phyloP scores from a whole-genome alignment of 2,329 filamentous ascomycete species.

The Purpureocillium takamizusanense region DNA sequence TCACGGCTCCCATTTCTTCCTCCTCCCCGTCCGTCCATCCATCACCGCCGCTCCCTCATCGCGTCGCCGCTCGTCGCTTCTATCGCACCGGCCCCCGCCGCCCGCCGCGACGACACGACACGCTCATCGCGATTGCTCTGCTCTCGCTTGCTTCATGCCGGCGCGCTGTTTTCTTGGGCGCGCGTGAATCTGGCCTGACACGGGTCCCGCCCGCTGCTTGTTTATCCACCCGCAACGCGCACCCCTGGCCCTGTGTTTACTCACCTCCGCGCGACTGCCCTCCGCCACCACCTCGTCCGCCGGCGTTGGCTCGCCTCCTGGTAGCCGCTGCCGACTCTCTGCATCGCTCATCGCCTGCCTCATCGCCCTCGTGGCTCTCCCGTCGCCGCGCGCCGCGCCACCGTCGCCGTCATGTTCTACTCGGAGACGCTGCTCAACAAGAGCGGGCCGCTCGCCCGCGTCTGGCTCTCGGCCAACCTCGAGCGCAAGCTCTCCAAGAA shows the following conservation, averaged over 20 bases:
- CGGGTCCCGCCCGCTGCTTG: conserved; percentile 18
- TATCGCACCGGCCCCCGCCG: conserved; percentile 14
- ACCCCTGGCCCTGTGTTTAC: conserved; percentile 20
- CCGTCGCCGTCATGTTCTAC: conserved; percentile 86
- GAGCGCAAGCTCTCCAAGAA: conserved; percentile 98
- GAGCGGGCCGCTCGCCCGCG: conserved; percentile 91
- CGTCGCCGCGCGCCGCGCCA: conserved; percentile 23
- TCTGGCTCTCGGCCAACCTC: conserved; percentile 96
- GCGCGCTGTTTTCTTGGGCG: conserved; percentile 16
- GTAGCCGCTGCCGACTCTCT: no score
- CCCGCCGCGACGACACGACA: conserved; percentile 10
- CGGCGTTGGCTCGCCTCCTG: neutral
- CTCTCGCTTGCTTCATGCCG: conserved; percentile 15
- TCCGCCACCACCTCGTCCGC: conserved; percentile 4
- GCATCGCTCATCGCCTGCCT: neutral
- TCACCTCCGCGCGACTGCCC: conserved; percentile 10
- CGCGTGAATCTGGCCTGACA: conserved; percentile 20
- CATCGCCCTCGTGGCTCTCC: conserved; percentile 8
- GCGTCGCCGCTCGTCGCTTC: conserved; percentile 9
- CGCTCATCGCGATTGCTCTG: conserved; percentile 13
- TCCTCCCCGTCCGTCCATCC: conserved; percentile 2
- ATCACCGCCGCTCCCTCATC: conserved; percentile 7
- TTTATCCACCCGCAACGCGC: conserved; percentile 21
- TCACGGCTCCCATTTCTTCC: conserved; percentile 7
- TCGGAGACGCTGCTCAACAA: conserved; percentile 92